Base-by-base conservation (phyloP, 495 filamentous ascomycete genomes). In the Pyrenopolyporus hunteri region DNA sequence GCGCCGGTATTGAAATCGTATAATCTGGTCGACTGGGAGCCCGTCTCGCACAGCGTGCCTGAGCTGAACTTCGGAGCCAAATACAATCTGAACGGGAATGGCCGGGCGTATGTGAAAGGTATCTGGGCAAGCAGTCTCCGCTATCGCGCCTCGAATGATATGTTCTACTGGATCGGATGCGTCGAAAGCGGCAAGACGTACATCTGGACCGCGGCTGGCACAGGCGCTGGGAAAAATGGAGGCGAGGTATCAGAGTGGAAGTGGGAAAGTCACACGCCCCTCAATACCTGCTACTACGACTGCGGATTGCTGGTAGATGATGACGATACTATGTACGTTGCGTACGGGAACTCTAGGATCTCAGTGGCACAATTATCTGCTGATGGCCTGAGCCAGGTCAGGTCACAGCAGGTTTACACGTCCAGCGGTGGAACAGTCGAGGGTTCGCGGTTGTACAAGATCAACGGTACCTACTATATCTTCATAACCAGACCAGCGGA, bases 141-240 rank as follows among this genome's bases (percentile, higher is more conserved):
- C 19, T 82, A 84, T 64, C 78, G 79, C 9, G 26, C 68, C 19
- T 79, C 74, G 28, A 76, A 67, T 45, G 72, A 71, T 13, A 63
- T 63, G 1, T 87, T 75, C 63, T 84, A 85, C 69, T 87, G 82
- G 82, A 75, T 82, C 8, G 82, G 82, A 11, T 85, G 83, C 51
- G 70, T 85, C 25, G 75, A 79, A 11, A 76, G 59, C 61, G 69
- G 55, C 40, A 62, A 69, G 52, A 77, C 64, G 4, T 82, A 84
- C 60, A 68, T 86, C 46, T 87, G 75, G 52, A 83, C 82, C 2
- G 75, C 80, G 2, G 32, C 49, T 6, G 53, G 59, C 20, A 28
- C 49, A 0, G 66, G 66, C 0, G 69, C 77, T 10, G n/a, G n/a
- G n/a, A n/a, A n/a, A n/a, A n/a, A n/a, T n/a, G n/a, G n/a, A n/a